phyloP scores from a whole-genome alignment of 352 stramenopile species.

The Phytopythium mirpurense region DNA sequence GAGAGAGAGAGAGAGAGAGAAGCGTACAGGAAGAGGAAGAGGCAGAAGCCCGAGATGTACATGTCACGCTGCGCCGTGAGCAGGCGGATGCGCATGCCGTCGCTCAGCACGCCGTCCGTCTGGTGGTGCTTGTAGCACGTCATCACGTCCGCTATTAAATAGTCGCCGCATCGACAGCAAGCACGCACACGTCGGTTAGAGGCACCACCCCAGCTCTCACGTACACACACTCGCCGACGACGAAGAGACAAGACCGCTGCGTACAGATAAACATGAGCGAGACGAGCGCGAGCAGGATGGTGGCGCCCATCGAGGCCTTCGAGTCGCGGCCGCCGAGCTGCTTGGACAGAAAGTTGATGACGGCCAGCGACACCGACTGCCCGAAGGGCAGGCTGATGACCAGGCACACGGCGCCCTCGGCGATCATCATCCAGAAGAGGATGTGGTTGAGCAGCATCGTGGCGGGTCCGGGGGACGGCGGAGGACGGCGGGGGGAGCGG shows the following conservation, averaged over 20 bases:
- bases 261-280: slow-evolving; percentile 71
- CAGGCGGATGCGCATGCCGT: slow-evolving; percentile 77
- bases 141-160: slow-evolving; percentile 74
- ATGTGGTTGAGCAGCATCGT: slow-evolving; percentile 53
- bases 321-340: slow-evolving; percentile 42
- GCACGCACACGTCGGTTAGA: slow-evolving; percentile 3
- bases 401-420: slow-evolving; percentile 39
- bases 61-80: slow-evolving; percentile 76
- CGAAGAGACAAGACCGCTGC: no score
- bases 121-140: slow-evolving; percentile 70
- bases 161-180: no score
- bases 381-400: slow-evolving; percentile 53
- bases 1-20: no score
- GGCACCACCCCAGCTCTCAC: no score
- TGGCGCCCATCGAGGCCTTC: slow-evolving; percentile 32
- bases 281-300: slow-evolving; percentile 52
- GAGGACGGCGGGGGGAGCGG: no score
- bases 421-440: slow-evolving; percentile 52
- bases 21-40: slow-evolving; percentile 74
- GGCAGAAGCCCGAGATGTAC: slow-evolving; percentile 84
- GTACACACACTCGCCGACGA: no score
- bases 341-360: slow-evolving; percentile 55
- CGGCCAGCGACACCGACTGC: slow-evolving; percentile 40
- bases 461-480: no score
- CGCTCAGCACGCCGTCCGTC: slow-evolving; percentile 43